A percentile compares a stretch with the other conserved stretches of the same genome.
Conservation (phyloP, 106 monocot species). For the Apostasia ramifera region DNA sequence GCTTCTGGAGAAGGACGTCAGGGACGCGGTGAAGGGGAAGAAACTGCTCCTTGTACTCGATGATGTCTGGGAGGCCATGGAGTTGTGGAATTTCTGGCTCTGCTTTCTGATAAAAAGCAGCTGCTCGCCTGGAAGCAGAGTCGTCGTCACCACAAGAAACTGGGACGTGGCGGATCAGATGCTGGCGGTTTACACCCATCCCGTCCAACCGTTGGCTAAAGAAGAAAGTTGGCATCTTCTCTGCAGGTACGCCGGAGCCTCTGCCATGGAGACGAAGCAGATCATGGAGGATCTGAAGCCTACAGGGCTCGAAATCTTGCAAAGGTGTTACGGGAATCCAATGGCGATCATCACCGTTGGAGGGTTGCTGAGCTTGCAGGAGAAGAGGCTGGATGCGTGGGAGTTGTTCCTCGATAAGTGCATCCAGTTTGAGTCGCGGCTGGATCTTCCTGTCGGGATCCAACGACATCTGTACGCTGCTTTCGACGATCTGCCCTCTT, state of each 20-base stretch:
- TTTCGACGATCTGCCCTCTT: neutral
- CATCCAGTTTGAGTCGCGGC: neutral
- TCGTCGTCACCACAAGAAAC: neutral
- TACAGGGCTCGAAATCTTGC: neutral
- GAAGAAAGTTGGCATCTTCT: neutral
- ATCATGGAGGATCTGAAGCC: neutral
- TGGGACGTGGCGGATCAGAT: neutral
- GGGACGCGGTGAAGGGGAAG: neutral
- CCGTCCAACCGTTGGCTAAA: neutral
- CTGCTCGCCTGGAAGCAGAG: neutral
- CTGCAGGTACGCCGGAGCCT: neutral
- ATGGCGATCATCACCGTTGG: neutral
- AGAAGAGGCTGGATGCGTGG: neutral
- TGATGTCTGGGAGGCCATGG: neutral
- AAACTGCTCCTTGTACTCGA: neutral
- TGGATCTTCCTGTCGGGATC: neutral
- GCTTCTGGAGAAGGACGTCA: neutral
- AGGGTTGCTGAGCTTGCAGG: neutral
- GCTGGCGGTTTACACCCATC: neutral
- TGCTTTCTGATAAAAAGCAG: neutral
- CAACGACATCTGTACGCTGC: neutral
- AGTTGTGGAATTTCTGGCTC: neutral
- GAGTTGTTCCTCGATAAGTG: neutral
- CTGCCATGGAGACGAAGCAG: neutral
- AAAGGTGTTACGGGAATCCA: neutral